Evolutionary conservation across 306 rosid species (phyloP).

Genomic region (Fagus sylvatica): DNA sequence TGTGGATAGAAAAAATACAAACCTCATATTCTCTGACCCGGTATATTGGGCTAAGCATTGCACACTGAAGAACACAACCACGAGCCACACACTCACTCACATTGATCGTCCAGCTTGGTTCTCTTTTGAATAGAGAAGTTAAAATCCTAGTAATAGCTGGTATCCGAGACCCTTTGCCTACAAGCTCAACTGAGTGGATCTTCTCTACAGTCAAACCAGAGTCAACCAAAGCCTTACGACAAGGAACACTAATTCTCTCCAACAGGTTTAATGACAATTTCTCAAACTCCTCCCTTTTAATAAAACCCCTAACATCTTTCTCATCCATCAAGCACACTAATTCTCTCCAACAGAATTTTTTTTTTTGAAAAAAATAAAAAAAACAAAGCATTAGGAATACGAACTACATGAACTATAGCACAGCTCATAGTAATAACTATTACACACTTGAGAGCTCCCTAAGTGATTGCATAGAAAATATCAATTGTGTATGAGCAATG

Average conservation of each 20-base stretch:
- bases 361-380: no score
- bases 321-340: constrained; percentile 59
- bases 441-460: no score
- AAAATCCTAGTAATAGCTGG: constrained; percentile 45
- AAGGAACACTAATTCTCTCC: constrained; percentile 43
- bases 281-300: constrained; percentile 63
- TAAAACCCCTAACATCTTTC: constrained; percentile 55
- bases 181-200: constrained; percentile 57
- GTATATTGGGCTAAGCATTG: constrained; percentile 60
- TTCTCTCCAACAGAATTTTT: no score
- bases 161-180: constrained; percentile 60
- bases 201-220: constrained; percentile 39
- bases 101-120: constrained; percentile 51
- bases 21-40: constrained; percentile 64
- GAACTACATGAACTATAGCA: no score
- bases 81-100: constrained; percentile 68
- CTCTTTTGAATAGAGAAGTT: constrained; percentile 43
- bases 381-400: no score
- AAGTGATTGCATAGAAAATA: no score
- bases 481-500: no score
- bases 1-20: constrained; percentile 17
- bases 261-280: constrained; percentile 36
- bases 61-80: constrained; percentile 63
- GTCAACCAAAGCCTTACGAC: constrained; percentile 46
- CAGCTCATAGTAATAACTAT: no score